A percentile compares a stretch with the other conserved stretches of the same genome.
These are phyloP conservation scores for Ustilago tritici DNA, from an alignment of 1,284 basidiomycete species.

Conservation along the genomic window DNA sequence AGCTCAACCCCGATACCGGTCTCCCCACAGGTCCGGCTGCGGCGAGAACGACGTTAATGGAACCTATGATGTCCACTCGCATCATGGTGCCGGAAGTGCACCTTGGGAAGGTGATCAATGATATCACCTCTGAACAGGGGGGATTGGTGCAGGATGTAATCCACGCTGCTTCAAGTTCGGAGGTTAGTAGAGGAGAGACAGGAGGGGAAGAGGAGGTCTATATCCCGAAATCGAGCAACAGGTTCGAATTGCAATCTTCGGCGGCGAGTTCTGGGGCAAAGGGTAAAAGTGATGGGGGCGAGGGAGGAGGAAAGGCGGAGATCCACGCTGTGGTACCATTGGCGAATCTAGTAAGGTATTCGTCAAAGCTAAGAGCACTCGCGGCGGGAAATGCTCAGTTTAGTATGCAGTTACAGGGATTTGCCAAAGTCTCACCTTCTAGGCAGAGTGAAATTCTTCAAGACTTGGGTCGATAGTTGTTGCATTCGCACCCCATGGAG, in stretches of 20 bases:
- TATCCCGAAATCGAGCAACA: slow-evolving; percentile 76
- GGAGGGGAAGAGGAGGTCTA: slow-evolving; percentile 75
- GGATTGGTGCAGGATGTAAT: slow-evolving; percentile 60
- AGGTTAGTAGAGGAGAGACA: slow-evolving; percentile 51
- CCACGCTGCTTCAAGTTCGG: slow-evolving; percentile 12
- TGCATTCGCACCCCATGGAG: background rate
- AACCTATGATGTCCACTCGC: slow-evolving; percentile 65
- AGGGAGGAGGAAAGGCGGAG: slow-evolving; percentile 42
- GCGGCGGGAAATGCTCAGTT: slow-evolving; percentile 85
- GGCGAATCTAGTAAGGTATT: slow-evolving; percentile 83
- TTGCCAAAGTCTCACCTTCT: slow-evolving; percentile 72
- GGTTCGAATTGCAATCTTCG: slow-evolving; percentile 75
- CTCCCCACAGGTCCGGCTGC: background rate
- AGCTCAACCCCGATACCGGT: slow-evolving; percentile 17
- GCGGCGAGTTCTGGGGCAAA: slow-evolving; percentile 49
- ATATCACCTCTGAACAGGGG: slow-evolving; percentile 63
- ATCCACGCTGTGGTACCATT: slow-evolving; percentile 77
- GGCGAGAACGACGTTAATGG: slow-evolving; percentile 58
- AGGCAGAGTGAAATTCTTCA: slow-evolving; percentile 59
- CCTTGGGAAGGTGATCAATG: slow-evolving; percentile 63
- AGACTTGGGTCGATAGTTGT: slow-evolving; percentile 51
- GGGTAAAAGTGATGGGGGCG: slow-evolving; percentile 57
- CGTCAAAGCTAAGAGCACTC: slow-evolving; percentile 80
- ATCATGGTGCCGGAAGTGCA: slow-evolving; percentile 50
- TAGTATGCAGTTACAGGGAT: slow-evolving; percentile 82